A percentile compares a stretch with the other conserved stretches of the same genome.
These are phyloP conservation scores for Haematococcus lacustris DNA, from an alignment of 139 green algal genomes.

Conservation along the genomic window DNA sequence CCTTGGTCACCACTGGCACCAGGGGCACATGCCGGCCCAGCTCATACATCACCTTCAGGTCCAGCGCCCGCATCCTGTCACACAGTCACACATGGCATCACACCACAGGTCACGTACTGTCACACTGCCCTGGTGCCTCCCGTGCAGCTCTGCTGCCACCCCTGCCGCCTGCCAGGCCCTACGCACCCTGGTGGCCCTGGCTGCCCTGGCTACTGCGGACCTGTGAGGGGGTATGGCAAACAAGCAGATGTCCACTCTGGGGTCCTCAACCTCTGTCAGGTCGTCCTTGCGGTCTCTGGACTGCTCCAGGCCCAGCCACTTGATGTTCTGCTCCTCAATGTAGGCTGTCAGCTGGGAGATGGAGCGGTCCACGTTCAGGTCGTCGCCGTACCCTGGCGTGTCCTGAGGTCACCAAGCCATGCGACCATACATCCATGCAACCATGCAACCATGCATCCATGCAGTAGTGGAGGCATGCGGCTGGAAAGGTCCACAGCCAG, in stretches of 20 bases:
- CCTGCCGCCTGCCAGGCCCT: too few species aligned
- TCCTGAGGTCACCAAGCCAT: constrained; percentile 23
- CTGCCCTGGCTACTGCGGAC: constrained; percentile 6
- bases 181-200: too few species aligned
- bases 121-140: too few species aligned
- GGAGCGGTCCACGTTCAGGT: constrained; percentile 38
- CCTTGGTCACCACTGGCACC: constrained; percentile 67
- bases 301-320: constrained; percentile 57
- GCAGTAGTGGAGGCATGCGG: too few species aligned
- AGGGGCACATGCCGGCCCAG: constrained; percentile 56
- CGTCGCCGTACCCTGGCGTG: constrained; percentile 66
- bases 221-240: constrained; percentile 71
- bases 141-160: too few species aligned
- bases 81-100: too few species aligned
- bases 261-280: constrained; percentile 40
- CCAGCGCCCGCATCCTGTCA: constrained; percentile 50
- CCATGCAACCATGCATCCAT: too few species aligned
- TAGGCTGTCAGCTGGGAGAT: constrained; percentile 41
- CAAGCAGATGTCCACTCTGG: constrained; percentile 62
- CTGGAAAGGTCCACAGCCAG: too few species aligned
- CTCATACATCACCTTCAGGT: constrained; percentile 63
- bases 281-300: constrained; percentile 14
- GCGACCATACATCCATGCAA: not conserved
- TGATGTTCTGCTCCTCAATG: constrained; percentile 44
- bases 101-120: too few species aligned